Evolutionary conservation across 768 basidiomycete species (phyloP), one percentile per base, ranked within the genome.

Genomic region (Boletus huronensis): DNA sequence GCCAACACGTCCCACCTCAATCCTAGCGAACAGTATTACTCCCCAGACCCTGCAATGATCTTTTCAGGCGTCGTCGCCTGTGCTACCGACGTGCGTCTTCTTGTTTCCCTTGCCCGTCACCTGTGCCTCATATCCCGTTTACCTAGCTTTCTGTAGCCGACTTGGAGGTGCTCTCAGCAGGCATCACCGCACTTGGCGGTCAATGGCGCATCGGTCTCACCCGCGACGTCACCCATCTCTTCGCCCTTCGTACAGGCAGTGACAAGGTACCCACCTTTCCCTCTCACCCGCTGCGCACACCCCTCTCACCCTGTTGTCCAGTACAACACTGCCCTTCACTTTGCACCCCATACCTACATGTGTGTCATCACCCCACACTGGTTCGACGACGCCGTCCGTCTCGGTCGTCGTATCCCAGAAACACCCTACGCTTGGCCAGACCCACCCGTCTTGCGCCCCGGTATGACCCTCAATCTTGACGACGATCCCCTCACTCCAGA

Each of bases 291-390:
- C 9, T 21, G 17, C 40, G 1, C 29, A 23, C 6, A 25, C 29
- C 13, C 10, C 5, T 21, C 48, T 58, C 16, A 58, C 43, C 19
- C n/a, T 13, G 6, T 28, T 9, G 2, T 44, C 21, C 31, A 78
- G 65, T 79, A 78, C 62, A 66, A 73, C 31, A 76, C 73, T 3
- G 77, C 79, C 29, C 72, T 87, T 58, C 82, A 86, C 58, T 84
- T 80, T 68, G 78, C 82, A 48, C 69, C 79, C 3, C 72, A 79
- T 45, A 84, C 83, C 0, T 71, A 75, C 9, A 80, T 94, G 62
- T 82, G 78, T 47, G 74, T 93, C 10, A 64, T 97, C n/a, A 78
- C 93, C 0, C 94, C 93, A 0, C 90, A 94, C 58, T 97, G 94
- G 93, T 94, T 94, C 55, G 90, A 94, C 61, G 91, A 93, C 59